Percentiles rank a stretch among this genome's conserved stretches.
phyloP scores from a whole-genome alignment of 1,284 basidiomycete species.

The Peniophora sp. region DNA sequence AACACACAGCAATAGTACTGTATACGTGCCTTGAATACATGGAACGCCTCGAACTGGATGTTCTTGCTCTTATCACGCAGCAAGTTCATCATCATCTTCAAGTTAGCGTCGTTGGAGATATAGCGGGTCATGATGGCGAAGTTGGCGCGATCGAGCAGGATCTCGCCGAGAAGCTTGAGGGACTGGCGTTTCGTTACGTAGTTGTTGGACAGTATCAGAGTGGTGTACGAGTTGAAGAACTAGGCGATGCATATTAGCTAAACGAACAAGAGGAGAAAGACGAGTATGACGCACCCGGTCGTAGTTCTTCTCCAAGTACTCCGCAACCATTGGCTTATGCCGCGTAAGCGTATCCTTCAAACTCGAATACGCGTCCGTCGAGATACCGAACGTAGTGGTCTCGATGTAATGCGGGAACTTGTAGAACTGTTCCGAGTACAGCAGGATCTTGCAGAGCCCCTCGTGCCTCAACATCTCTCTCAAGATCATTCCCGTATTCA shows the following conservation, averaged over 20 bases:
- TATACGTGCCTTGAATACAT: conserved; percentile 92
- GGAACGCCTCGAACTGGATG: conserved; percentile 98
- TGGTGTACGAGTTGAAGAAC: conserved; percentile 95
- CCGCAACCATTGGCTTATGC: conserved; percentile 95
- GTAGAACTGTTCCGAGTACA: conserved; percentile 97
- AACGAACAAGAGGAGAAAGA: not conserved
- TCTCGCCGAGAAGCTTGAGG: conserved; percentile 95
- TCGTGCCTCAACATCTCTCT: conserved; percentile 97
- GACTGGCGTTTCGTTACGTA: conserved; percentile 99
- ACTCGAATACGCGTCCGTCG: conserved; percentile 95
- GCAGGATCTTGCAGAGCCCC: conserved; percentile 80
- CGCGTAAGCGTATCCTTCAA: conserved; percentile 94
- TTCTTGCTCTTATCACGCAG: no score
- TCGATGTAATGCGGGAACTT: no score
- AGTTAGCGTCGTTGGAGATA: conserved; percentile 88
- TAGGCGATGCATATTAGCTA: conserved; percentile 22
- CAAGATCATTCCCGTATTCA: conserved; percentile 98
- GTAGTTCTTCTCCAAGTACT: no score
- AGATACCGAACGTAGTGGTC: no score
- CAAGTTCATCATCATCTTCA: no score
- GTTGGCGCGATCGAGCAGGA: conserved; percentile 94
- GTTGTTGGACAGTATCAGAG: conserved; percentile 87
- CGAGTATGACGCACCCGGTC: no score
- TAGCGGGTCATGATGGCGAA: conserved; percentile 99
- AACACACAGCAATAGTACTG: no score